Evolutionary conservation across 805 yeast genomes (phyloP).

Genomic region (Alloascoidea hylecoeti): DNA sequence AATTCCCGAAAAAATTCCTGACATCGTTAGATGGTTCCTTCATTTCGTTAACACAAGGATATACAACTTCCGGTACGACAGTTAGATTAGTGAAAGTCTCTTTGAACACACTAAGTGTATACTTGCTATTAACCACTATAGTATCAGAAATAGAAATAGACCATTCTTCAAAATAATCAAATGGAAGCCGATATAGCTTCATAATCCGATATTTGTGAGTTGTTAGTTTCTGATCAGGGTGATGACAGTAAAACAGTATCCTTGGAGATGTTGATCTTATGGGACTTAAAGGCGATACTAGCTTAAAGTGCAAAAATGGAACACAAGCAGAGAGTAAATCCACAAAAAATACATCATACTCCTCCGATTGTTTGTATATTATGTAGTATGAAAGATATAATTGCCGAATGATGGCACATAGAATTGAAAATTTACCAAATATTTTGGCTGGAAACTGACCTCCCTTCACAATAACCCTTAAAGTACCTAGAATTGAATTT

Average conservation of each 20-base stretch:
- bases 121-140: slow-evolving; percentile 77
- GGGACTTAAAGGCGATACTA: neutral
- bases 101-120: slow-evolving; percentile 59
- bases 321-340: slow-evolving; percentile 83
- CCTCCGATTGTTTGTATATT: slow-evolving; percentile 17
- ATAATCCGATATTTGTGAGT: slow-evolving; percentile 39
- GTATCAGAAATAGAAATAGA: slow-evolving; percentile 65
- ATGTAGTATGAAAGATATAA: slow-evolving; percentile 38
- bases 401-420: slow-evolving; percentile 79
- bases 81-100: slow-evolving; percentile 43
- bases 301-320: slow-evolving; percentile 41
- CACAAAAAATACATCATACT: slow-evolving; percentile 62
- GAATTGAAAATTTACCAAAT: slow-evolving; percentile 53
- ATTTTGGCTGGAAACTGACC: slow-evolving; percentile 66
- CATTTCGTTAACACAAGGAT: slow-evolving; percentile 63
- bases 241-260: slow-evolving; percentile 84
- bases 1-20: neutral
- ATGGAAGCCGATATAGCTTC: slow-evolving; percentile 61
- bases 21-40: slow-evolving; percentile 5
- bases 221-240: slow-evolving; percentile 81
- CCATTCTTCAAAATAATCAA: slow-evolving; percentile 73
- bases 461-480: slow-evolving; percentile 64
- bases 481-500: slow-evolving; percentile 13
- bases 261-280: slow-evolving; percentile 16
- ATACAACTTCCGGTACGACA: slow-evolving; percentile 38